Conservation (phyloP, 495 filamentous ascomycete genomes). For the Penicillium longicatenatum region DNA sequence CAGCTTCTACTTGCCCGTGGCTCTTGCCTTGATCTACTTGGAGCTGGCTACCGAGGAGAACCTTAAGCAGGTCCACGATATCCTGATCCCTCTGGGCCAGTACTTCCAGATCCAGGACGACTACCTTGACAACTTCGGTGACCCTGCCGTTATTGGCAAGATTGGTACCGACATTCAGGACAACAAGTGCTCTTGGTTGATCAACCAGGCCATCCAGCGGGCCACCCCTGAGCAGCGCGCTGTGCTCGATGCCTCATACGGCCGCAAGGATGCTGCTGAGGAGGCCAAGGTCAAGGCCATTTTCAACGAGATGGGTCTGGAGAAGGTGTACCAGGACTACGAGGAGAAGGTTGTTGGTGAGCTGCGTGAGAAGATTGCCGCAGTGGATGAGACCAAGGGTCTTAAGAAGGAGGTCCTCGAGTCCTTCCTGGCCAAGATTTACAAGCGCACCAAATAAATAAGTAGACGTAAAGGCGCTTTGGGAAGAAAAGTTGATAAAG, state of each 20-base stretch:
- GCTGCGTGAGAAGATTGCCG: constrained; percentile 70
- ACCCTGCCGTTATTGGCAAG: constrained; percentile 94
- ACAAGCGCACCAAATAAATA: constrained; percentile 85
- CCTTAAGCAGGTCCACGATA: constrained; percentile 81
- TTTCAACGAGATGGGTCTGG: constrained; percentile 79
- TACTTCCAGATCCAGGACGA: constrained; percentile 99
- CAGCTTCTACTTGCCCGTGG: constrained; percentile 98
- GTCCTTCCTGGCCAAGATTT: constrained; percentile 90
- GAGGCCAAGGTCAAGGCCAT: constrained; percentile 86
- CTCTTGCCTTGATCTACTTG: constrained; percentile 79
- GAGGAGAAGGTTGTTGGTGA: constrained; percentile 81
- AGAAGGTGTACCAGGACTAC: constrained; percentile 80
- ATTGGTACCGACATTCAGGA: constrained; percentile 98
- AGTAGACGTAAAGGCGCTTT: not conserved
- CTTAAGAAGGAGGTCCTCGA: constrained; percentile 90
- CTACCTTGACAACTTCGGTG: constrained; percentile 96
- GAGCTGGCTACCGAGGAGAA: constrained; percentile 80
- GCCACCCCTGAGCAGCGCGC: constrained; percentile 80
- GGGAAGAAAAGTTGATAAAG: not conserved
- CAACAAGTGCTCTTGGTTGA: constrained; percentile 98
- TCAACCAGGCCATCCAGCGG: constrained; percentile 86
- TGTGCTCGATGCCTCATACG: constrained; percentile 81
- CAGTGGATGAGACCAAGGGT: constrained; percentile 81
- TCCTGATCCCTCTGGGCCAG: constrained; percentile 96
- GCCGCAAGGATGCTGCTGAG: constrained; percentile 76